Percentiles rank a stretch among this genome's conserved stretches.
Conservation (phyloP, 2,329 filamentous ascomycete genomes). For the Pseudogymnoascus sp. region DNA sequence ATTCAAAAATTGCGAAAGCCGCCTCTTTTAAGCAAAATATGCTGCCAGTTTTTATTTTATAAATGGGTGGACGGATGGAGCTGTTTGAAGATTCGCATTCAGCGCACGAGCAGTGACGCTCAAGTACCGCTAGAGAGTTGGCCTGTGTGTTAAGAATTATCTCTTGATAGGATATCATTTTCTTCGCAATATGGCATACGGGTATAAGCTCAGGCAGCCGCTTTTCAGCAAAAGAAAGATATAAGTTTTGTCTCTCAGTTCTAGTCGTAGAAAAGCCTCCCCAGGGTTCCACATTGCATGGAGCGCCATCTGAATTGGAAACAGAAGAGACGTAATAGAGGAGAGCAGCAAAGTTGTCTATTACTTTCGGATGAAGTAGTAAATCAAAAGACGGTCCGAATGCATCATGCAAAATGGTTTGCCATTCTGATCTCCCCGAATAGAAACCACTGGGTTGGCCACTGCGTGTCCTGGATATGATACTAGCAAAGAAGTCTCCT, state of each 20-base stretch:
- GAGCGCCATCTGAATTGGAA: not conserved
- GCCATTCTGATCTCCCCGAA: not conserved
- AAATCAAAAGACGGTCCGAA: not conserved
- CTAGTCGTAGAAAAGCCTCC: not conserved
- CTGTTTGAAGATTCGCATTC: not conserved
- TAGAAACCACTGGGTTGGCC: not conserved
- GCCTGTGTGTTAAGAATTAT: not conserved
- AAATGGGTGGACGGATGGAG: no score
- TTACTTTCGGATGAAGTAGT: not conserved
- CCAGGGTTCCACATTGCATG: not conserved
- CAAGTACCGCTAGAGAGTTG: not conserved
- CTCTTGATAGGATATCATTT: not conserved
- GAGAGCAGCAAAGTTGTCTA: not conserved
- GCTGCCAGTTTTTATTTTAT: no score
- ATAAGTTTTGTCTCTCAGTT: not conserved
- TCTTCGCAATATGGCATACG: not conserved
- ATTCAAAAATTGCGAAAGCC: constrained; percentile 5
- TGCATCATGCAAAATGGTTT: not conserved
- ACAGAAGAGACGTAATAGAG: not conserved
- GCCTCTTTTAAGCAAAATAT: not conserved
- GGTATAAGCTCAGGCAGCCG: not conserved
- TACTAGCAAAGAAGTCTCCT: not conserved
- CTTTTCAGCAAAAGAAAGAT: not conserved
- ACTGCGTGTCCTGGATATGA: not conserved
- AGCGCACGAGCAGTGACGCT: not conserved